Evolutionary conservation across 768 basidiomycete species (phyloP), one percentile per base, ranked within the genome.

Genomic region (Hygrocybe punicea): DNA sequence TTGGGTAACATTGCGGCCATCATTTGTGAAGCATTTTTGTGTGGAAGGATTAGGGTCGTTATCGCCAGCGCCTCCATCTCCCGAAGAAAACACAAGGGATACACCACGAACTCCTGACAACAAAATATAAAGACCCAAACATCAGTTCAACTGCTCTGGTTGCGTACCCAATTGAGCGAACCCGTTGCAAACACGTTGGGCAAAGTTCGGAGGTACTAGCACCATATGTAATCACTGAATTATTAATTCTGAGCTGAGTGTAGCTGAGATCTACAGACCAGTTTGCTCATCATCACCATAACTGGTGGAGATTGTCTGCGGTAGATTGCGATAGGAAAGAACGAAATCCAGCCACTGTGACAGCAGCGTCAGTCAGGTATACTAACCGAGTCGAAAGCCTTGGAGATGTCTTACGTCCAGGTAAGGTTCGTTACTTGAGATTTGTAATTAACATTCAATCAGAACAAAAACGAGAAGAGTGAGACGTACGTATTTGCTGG

Each of bases 201-300:
- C 85, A 61, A 78, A 87, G 54, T 68, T 73, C 51, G 66, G 52
- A n/a, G 87, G 85, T 21, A 89, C 84, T 84, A 44, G 39, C n/a
- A n/a, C n/a, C n/a, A n/a, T n/a, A n/a, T n/a, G n/a, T n/a, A 34
- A 60, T 37, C 55, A 56, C 25, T 45, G 16, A 45, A 37, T 14
- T 10, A 52, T 33, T 35, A 21, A 16, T 36, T 5, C n/a, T 24
- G 23, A 34, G n/a, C 45, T 29, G 13, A 23, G 9, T 19, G 9
- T 19, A 1, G 44, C 11, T 21, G 19, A 33, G 8, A 48, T 11
- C 21, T 24, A 56, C 63, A 37, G 56, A 85, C 85, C 81, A 25
- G 86, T 84, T 65, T 87, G 86, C 55, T 91, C 89, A 57, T 82
- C 78, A 47, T 90, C 87, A 3, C 79, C 85, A 64, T 90, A 90